These are phyloP conservation scores for Cystobasidium tubakii DNA, from an alignment of 768 basidiomycete species.

Conservation along the genomic window DNA sequence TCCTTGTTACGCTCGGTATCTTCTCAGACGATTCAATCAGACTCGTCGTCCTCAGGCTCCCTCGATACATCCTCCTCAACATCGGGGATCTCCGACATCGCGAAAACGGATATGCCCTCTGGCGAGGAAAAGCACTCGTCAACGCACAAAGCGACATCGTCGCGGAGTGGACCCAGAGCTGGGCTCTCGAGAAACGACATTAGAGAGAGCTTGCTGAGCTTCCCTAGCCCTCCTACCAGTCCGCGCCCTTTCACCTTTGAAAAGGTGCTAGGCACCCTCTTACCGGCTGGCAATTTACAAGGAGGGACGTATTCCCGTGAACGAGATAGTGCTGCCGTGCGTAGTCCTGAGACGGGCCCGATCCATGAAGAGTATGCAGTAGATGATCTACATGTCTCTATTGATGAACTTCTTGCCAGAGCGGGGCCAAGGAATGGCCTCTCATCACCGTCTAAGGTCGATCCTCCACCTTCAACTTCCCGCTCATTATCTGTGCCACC, in stretches of 20 bases:
- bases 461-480: not conserved
- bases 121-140: not conserved
- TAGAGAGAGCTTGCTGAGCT: constrained; percentile 18
- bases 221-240: constrained; percentile 28
- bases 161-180: not conserved
- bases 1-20: not conserved
- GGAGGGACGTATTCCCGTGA: too few relatives aligned
- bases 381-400: not conserved
- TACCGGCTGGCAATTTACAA: not conserved
- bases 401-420: not conserved
- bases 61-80: not conserved
- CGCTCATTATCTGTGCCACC: not conserved
- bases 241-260: not conserved
- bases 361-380: not conserved
- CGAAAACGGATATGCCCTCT: not conserved
- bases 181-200: not conserved
- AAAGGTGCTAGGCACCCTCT: not conserved
- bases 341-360: not conserved
- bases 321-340: not conserved
- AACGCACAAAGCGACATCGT: not conserved
- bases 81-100: not conserved
- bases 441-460: not conserved
- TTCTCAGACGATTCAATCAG: not conserved
- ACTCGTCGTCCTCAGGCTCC: not conserved
- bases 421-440: not conserved